Evolutionary conservation across 1,284 basidiomycete genomes (phyloP), one percentile per base, ranked within the genome.

Genomic region (Sporisorium graminicola): DNA sequence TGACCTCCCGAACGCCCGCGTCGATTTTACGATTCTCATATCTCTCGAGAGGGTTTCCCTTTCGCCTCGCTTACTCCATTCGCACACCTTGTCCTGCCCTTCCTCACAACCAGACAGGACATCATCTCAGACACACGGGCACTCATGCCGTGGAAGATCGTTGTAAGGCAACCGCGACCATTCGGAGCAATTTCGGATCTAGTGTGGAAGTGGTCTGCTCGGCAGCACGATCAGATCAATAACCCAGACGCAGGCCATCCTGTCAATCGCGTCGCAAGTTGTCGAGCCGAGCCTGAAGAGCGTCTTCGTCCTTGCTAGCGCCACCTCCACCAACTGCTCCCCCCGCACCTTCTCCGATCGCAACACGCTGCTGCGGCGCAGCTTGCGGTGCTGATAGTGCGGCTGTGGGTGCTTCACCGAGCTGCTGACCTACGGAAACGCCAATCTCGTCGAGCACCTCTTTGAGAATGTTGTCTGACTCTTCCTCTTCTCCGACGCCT

Each of bases 371-470:
- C 22, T 77, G 63, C 9, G 79, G 74, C 6, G 69, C 77, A 6
- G 79, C 70, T 16, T 75, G 71, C 20, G 81, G 76, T 13, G 76
- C 69, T 9, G 76, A 65, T 9, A 82, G 55, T 12, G 70, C 58
- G 22, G 65, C 77, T 12, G 77, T 71, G 0, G 84, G 84, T 20
- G 79, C 80, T 20, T 79, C 82, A 12, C 70, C 79, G 27, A 85
- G 71, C 82, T 85, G 92, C 86, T 99, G 97, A 3, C 92, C 93
- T 66, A 98, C 88, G 74, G 90, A 90, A 64, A 99, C 92, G 24
- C 96, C 97, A 72, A 99, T 98, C 88, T 99, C 97, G 81, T 99
- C 97, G 52, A 99, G 87, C 31, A 99, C 96, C 86, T 99, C 92
- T 82, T 93, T 95, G 75, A 99, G 87, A 71, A 99, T 97, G 88